Base-by-base conservation (phyloP, 1,284 basidiomycete genomes). In the Tausonia pullulans region DNA sequence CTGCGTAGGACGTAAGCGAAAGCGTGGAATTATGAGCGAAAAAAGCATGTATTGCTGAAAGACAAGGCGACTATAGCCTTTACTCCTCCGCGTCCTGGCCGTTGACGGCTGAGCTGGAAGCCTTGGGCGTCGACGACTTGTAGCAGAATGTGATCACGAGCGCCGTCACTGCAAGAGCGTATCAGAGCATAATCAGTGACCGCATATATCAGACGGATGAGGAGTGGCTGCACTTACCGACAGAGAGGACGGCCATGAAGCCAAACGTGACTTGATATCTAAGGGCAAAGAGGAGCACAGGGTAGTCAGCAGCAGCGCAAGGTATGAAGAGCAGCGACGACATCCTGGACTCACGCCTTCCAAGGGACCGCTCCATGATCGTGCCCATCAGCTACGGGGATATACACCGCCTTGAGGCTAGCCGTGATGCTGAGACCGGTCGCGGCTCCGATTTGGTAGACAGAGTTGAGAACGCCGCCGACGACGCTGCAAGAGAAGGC, bases 391-490 rank as follows among this genome's bases (percentile, higher is more conserved):
- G 10, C 55, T 10, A 5, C 14, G 14, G 55, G 40, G 14, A 57
- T 57, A 10, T 57, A 57, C 0, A 5, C 6, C 4, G 55, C 55
- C 55, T 57, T 57, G 41, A 57, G 55, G 13, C 41, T 44, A 3
- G 6, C 55, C 69, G 73, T 60, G 67, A 71, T 49, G 71, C 75
- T n/a, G 68, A 74, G 57, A 69, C 72, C 63, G 66, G 74, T 67
- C 70, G 69, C 56, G 72, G 76, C 56, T 69, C 74, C 61, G 69
- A 77, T 50, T 72, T 77, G 68, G 70, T 76, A 66, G 69, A 74
- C 67, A 71, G 76, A 45, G 69, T 77, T 60, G 75, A 77, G 69
- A 69, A 73, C 68, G 68, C 73, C 65, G 72, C 76, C 69, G 70
- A 75, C 65, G 72, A 77, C 66, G 39, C 49, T 41, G 44, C 41